Percentiles rank a stretch among this genome's conserved stretches.
Evolutionary conservation across 257 asterid species (phyloP).

Genomic region (Mitragyna speciosa): DNA sequence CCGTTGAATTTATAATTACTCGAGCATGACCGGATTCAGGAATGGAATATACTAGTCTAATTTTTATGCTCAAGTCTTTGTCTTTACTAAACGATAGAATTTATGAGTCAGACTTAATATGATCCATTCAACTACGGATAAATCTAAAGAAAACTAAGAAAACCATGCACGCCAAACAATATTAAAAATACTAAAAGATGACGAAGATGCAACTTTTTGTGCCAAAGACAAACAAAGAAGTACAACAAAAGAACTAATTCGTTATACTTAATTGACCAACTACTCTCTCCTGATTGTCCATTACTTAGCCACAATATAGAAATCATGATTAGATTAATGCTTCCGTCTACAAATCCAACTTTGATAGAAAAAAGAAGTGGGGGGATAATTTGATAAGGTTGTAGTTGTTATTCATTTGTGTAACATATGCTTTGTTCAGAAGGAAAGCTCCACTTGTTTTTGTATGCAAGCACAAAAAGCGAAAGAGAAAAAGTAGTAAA

Average conservation of each 20-base stretch:
- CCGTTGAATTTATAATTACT: too few species aligned
- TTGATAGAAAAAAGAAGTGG: background rate
- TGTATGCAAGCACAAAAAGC: conserved; percentile 26
- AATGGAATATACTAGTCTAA: background rate
- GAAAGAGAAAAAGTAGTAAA: conserved; percentile 18
- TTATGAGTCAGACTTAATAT: background rate
- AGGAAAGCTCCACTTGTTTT: conserved; percentile 27
- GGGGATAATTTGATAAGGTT: background rate
- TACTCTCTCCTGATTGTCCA: background rate
- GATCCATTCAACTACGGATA: background rate
- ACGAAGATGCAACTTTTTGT: background rate
- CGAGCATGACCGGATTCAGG: background rate
- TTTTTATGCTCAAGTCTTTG: conserved; percentile 3
- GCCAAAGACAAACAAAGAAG: background rate
- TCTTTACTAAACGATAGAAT: background rate
- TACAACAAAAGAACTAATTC: background rate
- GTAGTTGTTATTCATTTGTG: background rate
- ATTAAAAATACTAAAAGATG: background rate
- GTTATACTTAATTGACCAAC: background rate
- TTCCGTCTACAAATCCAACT: background rate
- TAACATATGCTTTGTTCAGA: conserved; percentile 7
- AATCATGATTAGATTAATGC: background rate
- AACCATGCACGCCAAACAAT: background rate
- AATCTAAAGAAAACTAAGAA: background rate
- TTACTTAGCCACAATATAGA: background rate